Conservation (phyloP, 2,329 filamentous ascomycete genomes). For the Penicillium italicum region DNA sequence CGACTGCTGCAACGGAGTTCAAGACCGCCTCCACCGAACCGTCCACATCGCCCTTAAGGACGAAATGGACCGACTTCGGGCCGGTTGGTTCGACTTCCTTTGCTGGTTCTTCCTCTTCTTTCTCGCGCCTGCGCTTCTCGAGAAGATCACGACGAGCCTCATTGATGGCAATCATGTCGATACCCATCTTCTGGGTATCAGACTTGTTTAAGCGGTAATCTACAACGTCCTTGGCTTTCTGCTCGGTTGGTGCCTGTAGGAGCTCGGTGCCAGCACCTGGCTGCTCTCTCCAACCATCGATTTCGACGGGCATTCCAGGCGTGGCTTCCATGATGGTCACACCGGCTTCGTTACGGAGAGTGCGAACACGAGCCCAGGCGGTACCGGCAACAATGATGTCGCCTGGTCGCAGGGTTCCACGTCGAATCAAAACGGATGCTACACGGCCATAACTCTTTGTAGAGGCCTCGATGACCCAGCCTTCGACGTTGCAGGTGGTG, state of each 20-base stretch:
- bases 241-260: conserved; percentile 75
- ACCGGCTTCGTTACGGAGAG: conserved; percentile 80
- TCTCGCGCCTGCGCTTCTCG: conserved; percentile 43
- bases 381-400: conserved; percentile 83
- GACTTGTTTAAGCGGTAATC: conserved; percentile 69
- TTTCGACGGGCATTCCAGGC: conserved; percentile 85
- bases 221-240: conserved; percentile 72
- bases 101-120: conserved; percentile 33
- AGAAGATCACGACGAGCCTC: conserved; percentile 61
- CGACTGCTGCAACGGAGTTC: conserved; percentile 70
- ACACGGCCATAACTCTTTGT: conserved; percentile 80
- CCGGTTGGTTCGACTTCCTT: conserved; percentile 42
- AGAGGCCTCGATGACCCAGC: conserved; percentile 89
- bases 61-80: conserved; percentile 66
- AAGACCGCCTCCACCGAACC: conserved; percentile 90
- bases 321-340: conserved; percentile 66
- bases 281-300: conserved; percentile 90
- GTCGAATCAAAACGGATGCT: conserved; percentile 83
- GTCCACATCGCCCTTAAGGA: conserved; percentile 88
- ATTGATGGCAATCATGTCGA: conserved; percentile 75
- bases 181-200: conserved; percentile 62
- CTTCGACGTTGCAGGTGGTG: conserved; percentile 71
- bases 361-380: conserved; percentile 82
- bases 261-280: conserved; percentile 84
- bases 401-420: conserved; percentile 76